Evolutionary conservation across 2,329 filamentous ascomycete species (phyloP), one percentile per base, ranked within the genome.

Genomic region (Penicillium carneum): DNA sequence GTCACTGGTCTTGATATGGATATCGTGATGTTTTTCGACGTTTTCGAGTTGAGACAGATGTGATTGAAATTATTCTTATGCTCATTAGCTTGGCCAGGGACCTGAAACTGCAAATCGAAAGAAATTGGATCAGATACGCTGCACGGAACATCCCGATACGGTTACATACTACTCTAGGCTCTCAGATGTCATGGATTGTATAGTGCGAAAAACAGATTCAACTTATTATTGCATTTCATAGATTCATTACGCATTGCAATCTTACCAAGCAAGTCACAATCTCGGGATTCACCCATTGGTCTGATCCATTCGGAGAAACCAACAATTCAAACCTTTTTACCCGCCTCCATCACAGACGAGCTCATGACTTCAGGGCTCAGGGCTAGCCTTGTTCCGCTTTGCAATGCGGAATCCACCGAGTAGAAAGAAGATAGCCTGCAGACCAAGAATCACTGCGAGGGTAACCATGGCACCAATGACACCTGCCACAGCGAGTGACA

Each of bases 391-490:
- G 39, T 57, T 83, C 79, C 86, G 88, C 67, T 80, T 85, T 4
- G 85, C 82, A n/a, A 89, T 71, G 62, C 84, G 83, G 64, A 87
- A 82, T 0, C 87, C 87, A 64, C 83, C 85, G 8, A 85, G 56
- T 45, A 87, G 63, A 74, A 89, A 71, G 53, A 85, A 75, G 20
- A 87, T 66, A 1, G 79, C 82, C 65, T 85, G 84, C 11, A 86
- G 56, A 0, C 84, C 86, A 45, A 89, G 68, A n/a, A 90, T 79
- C 11, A 89, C 86, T 26, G 82, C 87, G 41, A 90, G 74, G 0
- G 88, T 89, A 18, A 90, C 87, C 82, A 90, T 85, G 0, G 88
- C 88, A 38, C 88, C 88, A 71, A 96, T 93, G 5, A 94, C 91
- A 53, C 92, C 92, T 0, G 91, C 92, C n/a, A 93, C 87, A 6